Evolutionary conservation across 495 filamentous ascomycete genomes (phyloP).

Genomic region (Penicillium ochrochloron): DNA sequence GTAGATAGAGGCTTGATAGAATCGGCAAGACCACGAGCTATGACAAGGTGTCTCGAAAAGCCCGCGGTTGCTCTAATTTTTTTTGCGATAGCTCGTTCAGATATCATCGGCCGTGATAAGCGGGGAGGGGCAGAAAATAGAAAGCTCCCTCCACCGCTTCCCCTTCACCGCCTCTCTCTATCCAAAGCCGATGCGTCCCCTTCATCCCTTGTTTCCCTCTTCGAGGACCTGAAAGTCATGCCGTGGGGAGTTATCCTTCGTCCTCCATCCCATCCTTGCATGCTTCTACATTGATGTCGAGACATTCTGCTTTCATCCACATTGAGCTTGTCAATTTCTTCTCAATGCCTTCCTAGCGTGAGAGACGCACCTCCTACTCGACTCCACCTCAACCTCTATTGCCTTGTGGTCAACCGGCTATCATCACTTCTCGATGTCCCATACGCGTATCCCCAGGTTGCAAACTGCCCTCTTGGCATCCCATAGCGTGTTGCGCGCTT

Average conservation of each 20-base stretch:
- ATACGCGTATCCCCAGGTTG: background rate
- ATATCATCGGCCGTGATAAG: slow-evolving; percentile 19
- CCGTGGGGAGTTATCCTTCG: background rate
- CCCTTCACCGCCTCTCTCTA: background rate
- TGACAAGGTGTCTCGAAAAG: background rate
- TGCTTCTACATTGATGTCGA: background rate
- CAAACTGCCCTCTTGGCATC: background rate
- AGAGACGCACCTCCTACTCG: background rate
- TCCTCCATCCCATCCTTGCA: background rate
- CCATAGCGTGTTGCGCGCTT: background rate
- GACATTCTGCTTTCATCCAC: background rate
- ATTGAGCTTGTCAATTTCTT: background rate
- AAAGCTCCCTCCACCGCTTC: slow-evolving; percentile 15
- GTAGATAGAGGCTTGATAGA: background rate
- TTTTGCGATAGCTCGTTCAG: background rate
- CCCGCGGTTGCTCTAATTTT: slow-evolving; percentile 10
- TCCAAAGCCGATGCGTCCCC: background rate
- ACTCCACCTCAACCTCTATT: slow-evolving; percentile 1
- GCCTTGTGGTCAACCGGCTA: background rate
- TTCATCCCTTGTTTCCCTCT: background rate
- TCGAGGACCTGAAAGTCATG: background rate
- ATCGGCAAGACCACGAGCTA: background rate
- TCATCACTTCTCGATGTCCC: background rate
- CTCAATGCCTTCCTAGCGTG: background rate
- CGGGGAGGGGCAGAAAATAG: slow-evolving; percentile 24